These are phyloP conservation scores for Ambrosiella beaveri DNA, from an alignment of 2,329 filamentous ascomycete genomes.

Conservation along the genomic window DNA sequence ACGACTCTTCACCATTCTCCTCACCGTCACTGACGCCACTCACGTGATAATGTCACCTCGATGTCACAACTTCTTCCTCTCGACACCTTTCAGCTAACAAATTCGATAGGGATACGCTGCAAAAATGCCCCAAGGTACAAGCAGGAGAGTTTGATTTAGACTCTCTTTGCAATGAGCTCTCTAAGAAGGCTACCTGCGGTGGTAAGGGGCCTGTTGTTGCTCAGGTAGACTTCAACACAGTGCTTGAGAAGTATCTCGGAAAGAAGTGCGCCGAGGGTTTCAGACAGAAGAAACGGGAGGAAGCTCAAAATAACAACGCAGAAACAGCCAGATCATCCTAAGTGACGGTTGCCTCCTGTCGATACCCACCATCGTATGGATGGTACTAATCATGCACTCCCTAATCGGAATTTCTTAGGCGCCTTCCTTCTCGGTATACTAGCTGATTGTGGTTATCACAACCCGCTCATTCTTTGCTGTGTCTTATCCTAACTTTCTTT, in stretches of 20 bases:
- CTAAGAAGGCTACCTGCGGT: constrained; percentile 90
- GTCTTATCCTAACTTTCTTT: no score
- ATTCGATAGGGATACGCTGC: constrained; percentile 58
- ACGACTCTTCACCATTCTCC: background rate
- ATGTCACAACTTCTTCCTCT: background rate
- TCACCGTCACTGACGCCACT: no score
- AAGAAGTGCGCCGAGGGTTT: constrained; percentile 18
- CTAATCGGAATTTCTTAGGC: no score
- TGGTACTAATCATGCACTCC: no score
- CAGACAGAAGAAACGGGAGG: background rate
- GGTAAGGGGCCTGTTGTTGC: constrained; percentile 79
- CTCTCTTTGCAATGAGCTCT: constrained; percentile 75
- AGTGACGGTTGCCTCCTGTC: background rate
- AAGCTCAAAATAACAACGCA: background rate
- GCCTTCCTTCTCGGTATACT: no score
- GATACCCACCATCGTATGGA: no score
- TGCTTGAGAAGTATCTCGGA: constrained; percentile 49
- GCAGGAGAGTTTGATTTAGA: constrained; percentile 89
- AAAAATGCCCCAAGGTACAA: constrained; percentile 72
- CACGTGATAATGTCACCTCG: no score
- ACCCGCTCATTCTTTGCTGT: no score
- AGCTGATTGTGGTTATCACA: no score
- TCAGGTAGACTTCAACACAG: constrained; percentile 70
- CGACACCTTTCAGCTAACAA: constrained; percentile 3
- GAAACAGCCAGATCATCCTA: background rate